Base-by-base conservation (phyloP, 768 basidiomycete species). In the Kwoniella heveanensis region DNA sequence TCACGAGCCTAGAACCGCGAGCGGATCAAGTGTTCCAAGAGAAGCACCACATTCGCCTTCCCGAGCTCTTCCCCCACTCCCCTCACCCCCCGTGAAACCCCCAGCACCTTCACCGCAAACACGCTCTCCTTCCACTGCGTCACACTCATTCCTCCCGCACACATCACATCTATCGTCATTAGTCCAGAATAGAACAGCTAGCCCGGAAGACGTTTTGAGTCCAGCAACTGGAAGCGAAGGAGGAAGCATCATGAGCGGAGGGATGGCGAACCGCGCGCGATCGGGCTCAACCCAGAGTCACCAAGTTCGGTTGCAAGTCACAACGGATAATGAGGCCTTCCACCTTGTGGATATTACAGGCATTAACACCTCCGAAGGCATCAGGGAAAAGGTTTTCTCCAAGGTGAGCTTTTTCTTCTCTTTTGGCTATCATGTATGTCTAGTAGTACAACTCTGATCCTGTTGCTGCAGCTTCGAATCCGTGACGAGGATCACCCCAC, bases 401-500 rank as follows among this genome's bases (percentile, higher is more conserved):
- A 77, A 76, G 65, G 74, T 76, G 54, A 65, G 71, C 56, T 13
- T 9, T 22, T 24, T 5, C 22, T 25, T 4, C 15, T 12, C 30
- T 19, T 21, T 17, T 8, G 21, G n/a, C n/a, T n/a, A n/a, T n/a
- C n/a, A n/a, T n/a, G n/a, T n/a, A 7, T 17, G 24, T 19, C 21
- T 17, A 9, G 21, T 46, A 21, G 54, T 1, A 0, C 19, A 17
- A 9, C 4, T 52, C 58, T 59, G 51, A 55, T 32, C n/a, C 29
- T 32, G 15, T 21, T 9, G 9, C 24, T 15, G 5, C 57, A 80
- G 76, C 63, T 81, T 19, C 77, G 77, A 13, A 77, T 97, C 47
- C 83, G 84, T 37, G 91, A 92, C 72, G 93, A 94, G 63, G 91
- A 95, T 60, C 88, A 90, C 74, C 78, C 83, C 8, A 86, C 84